Evolutionary conservation across 2,329 filamentous ascomycete genomes (phyloP).

Genomic region (Colletotrichum sp.): DNA sequence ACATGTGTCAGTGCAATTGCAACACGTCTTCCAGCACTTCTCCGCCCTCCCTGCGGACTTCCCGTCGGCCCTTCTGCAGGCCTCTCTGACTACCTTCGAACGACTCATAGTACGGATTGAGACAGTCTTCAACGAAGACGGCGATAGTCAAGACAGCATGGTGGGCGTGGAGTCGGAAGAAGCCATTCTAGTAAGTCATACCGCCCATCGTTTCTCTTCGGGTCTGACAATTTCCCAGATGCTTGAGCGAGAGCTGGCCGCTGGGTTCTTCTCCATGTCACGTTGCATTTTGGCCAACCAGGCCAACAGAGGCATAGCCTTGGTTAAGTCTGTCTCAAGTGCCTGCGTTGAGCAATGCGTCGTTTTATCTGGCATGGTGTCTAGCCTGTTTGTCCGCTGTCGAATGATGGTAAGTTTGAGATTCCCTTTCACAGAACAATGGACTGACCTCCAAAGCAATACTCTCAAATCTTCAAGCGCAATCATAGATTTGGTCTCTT

Average conservation of each 20-base stretch:
- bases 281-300: conserved; percentile 38
- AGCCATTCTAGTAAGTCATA: conserved; percentile 42
- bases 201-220: background rate
- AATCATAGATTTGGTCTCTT: conserved; percentile 56
- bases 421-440: background rate
- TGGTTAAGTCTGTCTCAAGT: conserved; percentile 11
- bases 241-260: conserved; percentile 54
- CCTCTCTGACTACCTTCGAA: conserved; percentile 51
- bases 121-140: conserved; percentile 41
- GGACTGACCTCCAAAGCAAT: conserved; percentile 34
- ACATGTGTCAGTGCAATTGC: conserved; percentile 45
- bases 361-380: conserved; percentile 49
- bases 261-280: conserved; percentile 52
- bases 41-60: conserved; percentile 45
- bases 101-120: conserved; percentile 51
- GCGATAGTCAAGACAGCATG: conserved; percentile 40
- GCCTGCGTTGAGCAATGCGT: conserved; percentile 50
- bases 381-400: conserved; percentile 47
- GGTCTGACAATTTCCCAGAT: conserved; percentile 31
- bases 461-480: conserved; percentile 49
- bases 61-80: conserved; percentile 53
- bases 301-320: conserved; percentile 3
- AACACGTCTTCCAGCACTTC: conserved; percentile 56
- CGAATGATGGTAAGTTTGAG: conserved; percentile 42
- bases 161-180: conserved; percentile 49